These are phyloP conservation scores for Nasturtium officinale DNA, from an alignment of 345 rosid genomes.

Conservation along the genomic window DNA sequence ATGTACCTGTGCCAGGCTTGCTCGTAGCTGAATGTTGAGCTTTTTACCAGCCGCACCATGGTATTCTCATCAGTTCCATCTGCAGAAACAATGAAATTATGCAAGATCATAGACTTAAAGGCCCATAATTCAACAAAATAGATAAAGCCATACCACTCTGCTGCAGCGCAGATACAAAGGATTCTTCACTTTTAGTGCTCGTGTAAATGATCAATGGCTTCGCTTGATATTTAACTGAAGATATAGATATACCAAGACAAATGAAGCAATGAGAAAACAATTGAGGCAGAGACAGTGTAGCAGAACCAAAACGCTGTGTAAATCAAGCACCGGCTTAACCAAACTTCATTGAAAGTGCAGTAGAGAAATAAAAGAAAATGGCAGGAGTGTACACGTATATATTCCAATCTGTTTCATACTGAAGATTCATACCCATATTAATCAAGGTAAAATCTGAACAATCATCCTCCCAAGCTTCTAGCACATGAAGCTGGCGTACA, in stretches of 20 bases:
- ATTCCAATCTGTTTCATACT: constrained; percentile 14
- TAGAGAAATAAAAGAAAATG: neutral
- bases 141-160: constrained; percentile 59
- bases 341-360: neutral
- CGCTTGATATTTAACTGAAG: constrained; percentile 86
- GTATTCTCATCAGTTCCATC: constrained; percentile 68
- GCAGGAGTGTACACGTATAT: neutral
- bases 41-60: constrained; percentile 73
- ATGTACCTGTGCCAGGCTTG: constrained; percentile 98
- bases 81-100: constrained; percentile 48
- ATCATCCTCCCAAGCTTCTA: constrained; percentile 95
- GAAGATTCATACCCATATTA: constrained; percentile 64
- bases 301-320: constrained; percentile 15
- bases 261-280: constrained; percentile 9
- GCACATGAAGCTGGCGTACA: constrained; percentile 81
- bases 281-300: constrained; percentile 9
- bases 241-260: constrained; percentile 20
- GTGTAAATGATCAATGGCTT: constrained; percentile 75
- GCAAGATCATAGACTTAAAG: constrained; percentile 31
- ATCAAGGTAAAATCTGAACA: constrained; percentile 68
- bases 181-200: constrained; percentile 91
- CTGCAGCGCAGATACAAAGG: constrained; percentile 79
- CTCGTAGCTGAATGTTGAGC: constrained; percentile 94
- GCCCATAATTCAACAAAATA: constrained; percentile 19
- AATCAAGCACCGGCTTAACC: neutral